Base-by-base conservation (phyloP, 2,329 filamentous ascomycete genomes). In the Zymoseptoria ardabiliae region DNA sequence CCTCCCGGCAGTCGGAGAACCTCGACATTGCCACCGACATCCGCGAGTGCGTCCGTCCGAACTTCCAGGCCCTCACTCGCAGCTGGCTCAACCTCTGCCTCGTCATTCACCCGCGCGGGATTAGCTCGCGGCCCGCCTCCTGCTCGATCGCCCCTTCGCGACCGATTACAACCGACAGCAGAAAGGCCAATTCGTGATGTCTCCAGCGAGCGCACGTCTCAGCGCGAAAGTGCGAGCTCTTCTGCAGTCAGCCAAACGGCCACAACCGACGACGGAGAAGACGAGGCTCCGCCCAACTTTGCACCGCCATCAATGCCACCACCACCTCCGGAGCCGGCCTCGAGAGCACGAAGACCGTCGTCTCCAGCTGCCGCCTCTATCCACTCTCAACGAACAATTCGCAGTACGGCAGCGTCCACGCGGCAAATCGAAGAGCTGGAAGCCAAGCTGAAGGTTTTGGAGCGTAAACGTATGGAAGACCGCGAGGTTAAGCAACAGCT, bases 391-490 rank as follows among this genome's bases (percentile, higher is more conserved):
- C 64, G 69, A 23, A 72, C 70, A 1, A 66, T 71, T 20, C 74
- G 80, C 21, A 78, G 79, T 11, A 76, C 76, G 2, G 75, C 82
- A 7, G 78, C 82, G 0, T 75, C 81, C 1, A 80, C 77, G 21
- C 81, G 87, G 63, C 89, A 95, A 69, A 85, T 93, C 20, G 92
- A 97, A 66, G 90, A 96, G 65, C 78, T 97, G 17, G 91, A 96
- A 71, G 87, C 90, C 0, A 97, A 96, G 72, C 77, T 97, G 2
- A 86, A 88, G 57, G 81, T 97, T 3, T 79, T 97, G 68, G 92
- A 99, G 72, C 90, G 93, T 67, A 96, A 96, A 73, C 81, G 91
- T 58, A 71, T 82, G 11, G 93, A 97, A 63, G 91, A 96, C 69
- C 84, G 91, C 20, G 92, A 97, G 67, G 90, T 90, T 70, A 74